Percentiles rank a stretch among this genome's conserved stretches.
Evolutionary conservation across 768 basidiomycete species (phyloP).

Genomic region (Boletus vermiculosoides): DNA sequence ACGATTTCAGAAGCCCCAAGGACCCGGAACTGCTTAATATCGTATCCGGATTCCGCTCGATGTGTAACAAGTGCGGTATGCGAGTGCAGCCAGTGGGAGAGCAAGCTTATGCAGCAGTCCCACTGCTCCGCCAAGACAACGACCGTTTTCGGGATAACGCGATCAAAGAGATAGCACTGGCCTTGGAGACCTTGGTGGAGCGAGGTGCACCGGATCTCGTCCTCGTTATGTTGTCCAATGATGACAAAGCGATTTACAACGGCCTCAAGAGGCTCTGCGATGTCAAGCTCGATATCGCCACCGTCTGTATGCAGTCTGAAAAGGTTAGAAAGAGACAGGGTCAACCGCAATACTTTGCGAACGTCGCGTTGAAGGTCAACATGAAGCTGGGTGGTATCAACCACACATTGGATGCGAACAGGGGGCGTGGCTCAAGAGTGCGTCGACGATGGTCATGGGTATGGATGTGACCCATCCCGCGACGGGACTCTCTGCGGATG

Average conservation of each 20-base stretch:
- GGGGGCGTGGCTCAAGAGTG: constrained; percentile 40
- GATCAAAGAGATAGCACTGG: constrained; percentile 30
- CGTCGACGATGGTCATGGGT: constrained; percentile 54
- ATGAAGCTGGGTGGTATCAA: constrained; percentile 58
- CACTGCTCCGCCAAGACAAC: constrained; percentile 44
- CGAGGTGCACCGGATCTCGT: constrained; percentile 23
- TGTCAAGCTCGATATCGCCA: constrained; percentile 47
- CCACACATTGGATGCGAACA: constrained; percentile 41
- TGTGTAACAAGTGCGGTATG: constrained; percentile 71
- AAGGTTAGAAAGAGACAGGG: constrained; percentile 58
- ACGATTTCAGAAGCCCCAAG: constrained; percentile 50
- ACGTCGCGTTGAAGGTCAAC: constrained; percentile 55
- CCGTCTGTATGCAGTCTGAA: constrained; percentile 67
- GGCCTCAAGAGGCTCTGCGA: constrained; percentile 53
- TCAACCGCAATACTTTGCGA: constrained; percentile 51
- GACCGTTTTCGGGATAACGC: constrained; percentile 55
- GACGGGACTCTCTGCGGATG: constrained; percentile 53
- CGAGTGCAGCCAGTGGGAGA: constrained; percentile 32
- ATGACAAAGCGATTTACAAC: constrained; percentile 48
- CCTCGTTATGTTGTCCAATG: constrained; percentile 47
- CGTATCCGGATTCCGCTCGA: constrained; percentile 51
- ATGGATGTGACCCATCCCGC: constrained; percentile 72
- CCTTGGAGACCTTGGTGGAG: background rate
- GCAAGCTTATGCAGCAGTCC: constrained; percentile 33
- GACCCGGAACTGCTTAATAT: constrained; percentile 49